Percentiles rank a stretch among this genome's conserved stretches.
Evolutionary conservation across 306 rosid genomes (phyloP).

Genomic region (Cercis canadensis): DNA sequence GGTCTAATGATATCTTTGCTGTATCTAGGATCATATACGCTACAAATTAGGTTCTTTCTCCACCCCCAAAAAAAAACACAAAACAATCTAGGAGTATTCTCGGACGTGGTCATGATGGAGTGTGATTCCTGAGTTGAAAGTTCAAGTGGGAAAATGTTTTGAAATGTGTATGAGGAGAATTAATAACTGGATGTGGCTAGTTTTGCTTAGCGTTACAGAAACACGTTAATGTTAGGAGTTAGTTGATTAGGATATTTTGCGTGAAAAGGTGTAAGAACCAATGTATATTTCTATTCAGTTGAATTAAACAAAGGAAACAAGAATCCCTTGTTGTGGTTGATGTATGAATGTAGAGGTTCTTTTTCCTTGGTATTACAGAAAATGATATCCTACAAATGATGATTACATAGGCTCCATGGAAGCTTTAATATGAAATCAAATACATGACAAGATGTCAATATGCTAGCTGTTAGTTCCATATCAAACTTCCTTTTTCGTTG

Average conservation of each 20-base stretch:
- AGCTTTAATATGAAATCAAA: too few species aligned
- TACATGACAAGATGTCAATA: background rate
- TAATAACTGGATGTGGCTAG: too few species aligned
- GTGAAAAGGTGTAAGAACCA: background rate
- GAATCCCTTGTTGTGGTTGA: background rate
- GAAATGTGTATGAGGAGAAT: background rate
- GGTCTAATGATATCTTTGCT: too few species aligned
- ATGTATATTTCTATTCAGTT: background rate
- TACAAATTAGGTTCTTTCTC: background rate
- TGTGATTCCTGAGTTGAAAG: background rate
- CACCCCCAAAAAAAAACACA: too few species aligned
- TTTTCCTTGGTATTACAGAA: too few species aligned
- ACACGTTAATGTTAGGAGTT: background rate
- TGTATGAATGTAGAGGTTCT: background rate
- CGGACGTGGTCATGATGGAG: background rate
- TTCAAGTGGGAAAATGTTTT: background rate
- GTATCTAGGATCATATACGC: too few species aligned
- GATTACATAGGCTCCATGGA: too few species aligned
- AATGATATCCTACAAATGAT: too few species aligned
- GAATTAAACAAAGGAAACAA: background rate
- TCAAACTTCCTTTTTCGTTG: background rate
- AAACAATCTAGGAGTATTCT: too few species aligned
- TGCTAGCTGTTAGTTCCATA: background rate
- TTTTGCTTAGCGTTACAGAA: background rate
- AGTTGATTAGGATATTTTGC: background rate